Percentiles rank a stretch among this genome's conserved stretches.
Evolutionary conservation across 1,284 basidiomycete species (phyloP).

Genomic region (Apiotrichum mycotoxinovorans): DNA sequence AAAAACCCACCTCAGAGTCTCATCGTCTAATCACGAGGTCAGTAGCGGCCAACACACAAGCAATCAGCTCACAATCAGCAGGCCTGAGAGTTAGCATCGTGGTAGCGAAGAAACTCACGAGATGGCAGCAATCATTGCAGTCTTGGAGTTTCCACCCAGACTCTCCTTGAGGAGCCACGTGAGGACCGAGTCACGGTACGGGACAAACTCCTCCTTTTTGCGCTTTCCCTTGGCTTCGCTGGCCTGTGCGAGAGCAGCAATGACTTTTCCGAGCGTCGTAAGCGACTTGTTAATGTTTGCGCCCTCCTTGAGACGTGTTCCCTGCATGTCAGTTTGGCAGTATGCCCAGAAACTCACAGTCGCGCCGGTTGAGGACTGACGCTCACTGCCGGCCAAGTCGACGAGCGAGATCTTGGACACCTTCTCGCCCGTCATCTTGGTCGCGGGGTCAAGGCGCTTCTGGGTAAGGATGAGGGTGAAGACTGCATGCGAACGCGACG

Average conservation of each 20-base stretch:
- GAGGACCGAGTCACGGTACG: conserved; percentile 90
- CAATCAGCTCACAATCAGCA: conserved; percentile 60
- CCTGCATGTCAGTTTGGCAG: conserved; percentile 44
- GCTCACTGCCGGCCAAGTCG: conserved; percentile 94
- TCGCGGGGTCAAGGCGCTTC: conserved; percentile 75
- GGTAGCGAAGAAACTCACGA: conserved; percentile 50
- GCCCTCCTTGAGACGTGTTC: conserved; percentile 87
- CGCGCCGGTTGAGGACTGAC: conserved; percentile 94
- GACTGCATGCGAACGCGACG: conserved; percentile 94
- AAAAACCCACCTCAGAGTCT: conserved; percentile 68
- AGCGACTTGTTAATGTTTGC: conserved; percentile 98
- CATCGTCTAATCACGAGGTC: conserved; percentile 61
- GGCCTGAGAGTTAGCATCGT: conserved; percentile 51
- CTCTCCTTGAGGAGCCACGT: conserved; percentile 98
- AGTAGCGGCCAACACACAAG: neutral
- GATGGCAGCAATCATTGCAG: conserved; percentile 90
- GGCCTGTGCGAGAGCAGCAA: conserved; percentile 79
- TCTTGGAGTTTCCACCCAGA: conserved; percentile 87
- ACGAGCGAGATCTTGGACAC: conserved; percentile 92
- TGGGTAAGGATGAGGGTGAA: conserved; percentile 92
- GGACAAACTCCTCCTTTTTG: conserved; percentile 86
- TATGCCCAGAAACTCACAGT: conserved; percentile 51
- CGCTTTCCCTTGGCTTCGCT: conserved; percentile 57
- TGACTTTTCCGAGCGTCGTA: conserved; percentile 95
- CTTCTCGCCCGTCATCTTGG: conserved; percentile 88